phyloP scores from a whole-genome alignment of 495 filamentous ascomycete genomes.

The Tetracladium setigerum region DNA sequence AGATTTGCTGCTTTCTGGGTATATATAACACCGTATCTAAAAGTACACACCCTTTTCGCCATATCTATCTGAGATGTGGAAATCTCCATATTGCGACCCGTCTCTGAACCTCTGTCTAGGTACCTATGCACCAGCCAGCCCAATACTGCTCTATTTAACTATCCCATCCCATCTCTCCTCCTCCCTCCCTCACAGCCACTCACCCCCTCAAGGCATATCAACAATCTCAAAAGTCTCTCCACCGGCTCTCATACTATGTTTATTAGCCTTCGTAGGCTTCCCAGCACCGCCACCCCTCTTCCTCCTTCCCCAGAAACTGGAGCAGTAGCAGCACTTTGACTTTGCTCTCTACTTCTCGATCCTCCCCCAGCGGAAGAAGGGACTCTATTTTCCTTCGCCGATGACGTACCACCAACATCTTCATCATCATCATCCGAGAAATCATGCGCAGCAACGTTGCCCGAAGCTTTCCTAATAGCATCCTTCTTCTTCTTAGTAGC shows the following conservation, averaged over 20 bases:
- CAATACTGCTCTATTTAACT: background rate
- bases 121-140: no score
- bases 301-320: conserved; percentile 3
- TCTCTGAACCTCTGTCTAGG: no score
- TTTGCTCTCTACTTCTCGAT: background rate
- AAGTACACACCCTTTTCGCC: no score
- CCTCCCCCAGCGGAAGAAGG: background rate
- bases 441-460: background rate
- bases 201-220: conserved; percentile 4
- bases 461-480: conserved; percentile 5
- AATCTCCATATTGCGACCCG: no score
- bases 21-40: no score
- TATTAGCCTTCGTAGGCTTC: conserved; percentile 9
- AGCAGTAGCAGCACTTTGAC: conserved; percentile 4
- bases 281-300: background rate
- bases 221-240: conserved; percentile 18
- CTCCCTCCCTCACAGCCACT: background rate
- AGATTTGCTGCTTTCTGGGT: no score
- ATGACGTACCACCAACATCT: background rate
- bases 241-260: conserved; percentile 7
- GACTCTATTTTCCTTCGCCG: conserved; percentile 15
- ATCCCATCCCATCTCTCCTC: background rate
- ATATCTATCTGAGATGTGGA: no score
- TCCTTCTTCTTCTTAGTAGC: conserved; percentile 42
- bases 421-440: conserved; percentile 5